Base-by-base conservation (phyloP, 768 basidiomycete species). In the Tubosaeta brunneosetosa region DNA sequence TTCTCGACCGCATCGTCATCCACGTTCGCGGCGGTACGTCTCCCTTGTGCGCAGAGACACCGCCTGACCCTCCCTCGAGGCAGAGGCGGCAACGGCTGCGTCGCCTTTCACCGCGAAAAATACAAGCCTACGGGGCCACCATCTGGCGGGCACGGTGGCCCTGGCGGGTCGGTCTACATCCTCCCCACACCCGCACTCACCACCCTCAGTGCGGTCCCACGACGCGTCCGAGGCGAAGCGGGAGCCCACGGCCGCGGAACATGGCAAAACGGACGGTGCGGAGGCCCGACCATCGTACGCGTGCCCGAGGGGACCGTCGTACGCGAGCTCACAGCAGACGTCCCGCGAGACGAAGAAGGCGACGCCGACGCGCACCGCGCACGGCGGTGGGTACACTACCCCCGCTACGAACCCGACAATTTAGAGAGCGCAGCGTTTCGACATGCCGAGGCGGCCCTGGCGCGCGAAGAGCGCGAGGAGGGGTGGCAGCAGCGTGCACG, bases 231-330 rank as follows among this genome's bases (percentile, higher is more conserved):
- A 9, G 95, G 81, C 0, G 75, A 77, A 4, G 69, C 81, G 13
- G 95, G 93, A 6, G 73, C 68, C 0, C 72, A 86, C 52, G 95
- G 95, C 14, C 80, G 83, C 54, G 95, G 95, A 1, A 84, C 86
- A 1, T 94, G 89, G 88, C 84, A 83, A 64, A 90, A 91, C 62
- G 95, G 95, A 4, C 81, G 79, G 57, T 78, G 79, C 50, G 91
- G 85, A 0, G 65, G 78, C 2, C 91, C 94, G 2, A 75, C 82
- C 5, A 72, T 93, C 44, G 79, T 98, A 52, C 77, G 78, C 44
- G 93, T 98, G 0, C 95, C 95, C 0, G 69, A 95, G 0, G 95
- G 95, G 0, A 98, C 95, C 2, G 82, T 97, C 50, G 85, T 97
- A 6, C 80, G 82, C 31, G 86, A 94, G 62, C 73, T 97, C 37